Evolutionary conservation across 495 filamentous ascomycete genomes (phyloP).

Genomic region (Poronia punctata): DNA sequence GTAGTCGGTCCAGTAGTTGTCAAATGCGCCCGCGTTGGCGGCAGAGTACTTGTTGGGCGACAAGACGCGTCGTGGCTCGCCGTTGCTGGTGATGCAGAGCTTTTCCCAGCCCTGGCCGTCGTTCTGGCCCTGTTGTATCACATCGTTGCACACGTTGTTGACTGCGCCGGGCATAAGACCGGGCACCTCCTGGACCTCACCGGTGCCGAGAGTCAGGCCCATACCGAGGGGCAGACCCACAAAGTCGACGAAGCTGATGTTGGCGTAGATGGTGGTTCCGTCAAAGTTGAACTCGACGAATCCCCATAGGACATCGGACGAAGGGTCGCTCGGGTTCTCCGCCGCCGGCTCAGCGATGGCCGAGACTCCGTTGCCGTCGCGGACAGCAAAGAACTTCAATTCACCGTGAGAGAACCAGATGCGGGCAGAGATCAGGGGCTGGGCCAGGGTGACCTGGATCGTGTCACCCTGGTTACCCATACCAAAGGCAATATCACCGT

Average conservation of each 20-base stretch:
- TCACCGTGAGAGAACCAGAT: constrained; percentile 38
- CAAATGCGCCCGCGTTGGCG: constrained; percentile 21
- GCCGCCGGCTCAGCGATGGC: constrained; percentile 35
- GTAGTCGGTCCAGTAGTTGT: constrained; percentile 32
- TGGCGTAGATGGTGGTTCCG: constrained; percentile 33
- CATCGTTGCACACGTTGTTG: constrained; percentile 28
- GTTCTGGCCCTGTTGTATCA: constrained; percentile 22
- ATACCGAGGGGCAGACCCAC: constrained; percentile 38
- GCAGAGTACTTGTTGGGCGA: constrained; percentile 29
- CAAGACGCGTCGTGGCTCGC: constrained; percentile 33
- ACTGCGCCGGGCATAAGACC: constrained; percentile 29
- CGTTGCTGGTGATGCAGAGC: constrained; percentile 26
- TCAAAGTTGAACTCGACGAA: constrained; percentile 39
- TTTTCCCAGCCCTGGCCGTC: constrained; percentile 36
- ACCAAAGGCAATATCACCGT: constrained; percentile 21
- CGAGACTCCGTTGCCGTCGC: constrained; percentile 16
- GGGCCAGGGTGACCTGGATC: constrained; percentile 32
- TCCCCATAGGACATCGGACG: constrained; percentile 36
- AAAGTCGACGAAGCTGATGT: constrained; percentile 44
- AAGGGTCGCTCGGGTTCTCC: constrained; percentile 37
- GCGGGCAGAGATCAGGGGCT: constrained; percentile 32
- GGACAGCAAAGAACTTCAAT: constrained; percentile 36
- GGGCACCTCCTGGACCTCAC: constrained; percentile 24
- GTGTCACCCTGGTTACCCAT: constrained; percentile 26
- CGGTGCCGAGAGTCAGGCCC: constrained; percentile 24